A percentile compares a stretch with the other conserved stretches of the same genome.
Conservation (phyloP, 2,329 filamentous ascomycete genomes). For the Neophaeococcomyces aloes region DNA sequence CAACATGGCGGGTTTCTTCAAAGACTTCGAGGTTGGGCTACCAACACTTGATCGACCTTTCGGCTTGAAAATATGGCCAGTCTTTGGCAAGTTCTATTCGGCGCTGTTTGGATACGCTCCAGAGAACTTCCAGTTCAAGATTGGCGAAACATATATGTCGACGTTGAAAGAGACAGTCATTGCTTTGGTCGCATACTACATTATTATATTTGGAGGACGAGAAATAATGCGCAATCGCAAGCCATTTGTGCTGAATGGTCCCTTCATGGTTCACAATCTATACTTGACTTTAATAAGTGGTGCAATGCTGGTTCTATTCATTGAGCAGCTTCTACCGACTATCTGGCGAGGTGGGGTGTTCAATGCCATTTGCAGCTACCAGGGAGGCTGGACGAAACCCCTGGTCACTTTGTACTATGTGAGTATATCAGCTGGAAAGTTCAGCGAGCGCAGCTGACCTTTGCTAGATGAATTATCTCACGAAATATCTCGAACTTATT, state of each 20-base stretch:
- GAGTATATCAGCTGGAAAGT: conserved; percentile 39
- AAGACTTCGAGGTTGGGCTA: conserved; percentile 33
- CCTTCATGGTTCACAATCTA: conserved; percentile 97
- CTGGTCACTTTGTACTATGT: conserved; percentile 91
- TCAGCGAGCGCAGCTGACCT: not conserved
- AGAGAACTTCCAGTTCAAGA: conserved; percentile 73
- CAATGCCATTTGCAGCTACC: conserved; percentile 64
- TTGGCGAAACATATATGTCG: conserved; percentile 77
- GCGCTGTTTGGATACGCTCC: conserved; percentile 67
- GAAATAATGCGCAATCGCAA: conserved; percentile 82
- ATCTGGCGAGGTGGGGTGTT: conserved; percentile 73
- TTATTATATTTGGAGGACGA: conserved; percentile 83
- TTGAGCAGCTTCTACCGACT: conserved; percentile 82
- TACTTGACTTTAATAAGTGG: conserved; percentile 79
- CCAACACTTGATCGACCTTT: conserved; percentile 88
- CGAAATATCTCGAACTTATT: conserved; percentile 91
- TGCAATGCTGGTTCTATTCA: conserved; percentile 68
- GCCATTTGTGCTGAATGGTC: conserved; percentile 72
- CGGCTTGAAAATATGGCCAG: conserved; percentile 81
- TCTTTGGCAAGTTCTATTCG: conserved; percentile 82
- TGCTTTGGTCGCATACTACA: conserved; percentile 80
- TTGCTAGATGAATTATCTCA: conserved; percentile 83
- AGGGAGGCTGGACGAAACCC: conserved; percentile 88
- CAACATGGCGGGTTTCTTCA: conserved; percentile 5
- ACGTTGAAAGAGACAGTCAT: conserved; percentile 73